phyloP scores from a whole-genome alignment of 164 flowering plant genomes.

The Paratinospora sagittata region DNA sequence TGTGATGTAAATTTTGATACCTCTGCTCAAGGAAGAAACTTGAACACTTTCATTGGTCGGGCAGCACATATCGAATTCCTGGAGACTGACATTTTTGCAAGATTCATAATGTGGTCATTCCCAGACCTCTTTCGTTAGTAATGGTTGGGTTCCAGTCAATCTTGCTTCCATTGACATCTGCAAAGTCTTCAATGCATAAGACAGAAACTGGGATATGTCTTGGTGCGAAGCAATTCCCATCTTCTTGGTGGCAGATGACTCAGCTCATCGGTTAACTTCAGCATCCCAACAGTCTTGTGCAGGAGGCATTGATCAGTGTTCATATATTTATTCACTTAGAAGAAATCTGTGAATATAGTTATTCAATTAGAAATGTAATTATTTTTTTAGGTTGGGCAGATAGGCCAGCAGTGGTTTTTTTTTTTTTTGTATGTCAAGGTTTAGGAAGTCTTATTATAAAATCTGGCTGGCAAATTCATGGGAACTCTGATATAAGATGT shows the following conservation, averaged over 20 bases:
- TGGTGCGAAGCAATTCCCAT: neutral
- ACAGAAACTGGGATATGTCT: neutral
- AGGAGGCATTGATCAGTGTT: neutral
- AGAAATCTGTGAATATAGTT: conserved; percentile 10
- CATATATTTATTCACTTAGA: neutral
- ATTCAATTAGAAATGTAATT: conserved; percentile 13
- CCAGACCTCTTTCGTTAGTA: conserved; percentile 61
- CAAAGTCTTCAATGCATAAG: neutral
- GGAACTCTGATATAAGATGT: neutral
- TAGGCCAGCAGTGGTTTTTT: neutral
- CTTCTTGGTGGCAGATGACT: neutral
- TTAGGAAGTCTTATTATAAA: neutral
- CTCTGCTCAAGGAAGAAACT: conserved; percentile 67
- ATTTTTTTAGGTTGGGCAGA: neutral
- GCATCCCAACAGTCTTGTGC: neutral
- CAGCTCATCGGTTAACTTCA: neutral
- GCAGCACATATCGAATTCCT: conserved; percentile 97
- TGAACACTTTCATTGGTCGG: conserved; percentile 82
- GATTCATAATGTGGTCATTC: conserved; percentile 94
- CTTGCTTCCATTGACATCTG: neutral
- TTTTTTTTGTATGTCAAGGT: no score
- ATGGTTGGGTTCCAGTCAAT: neutral
- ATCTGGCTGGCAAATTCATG: neutral
- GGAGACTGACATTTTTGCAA: conserved; percentile 79
- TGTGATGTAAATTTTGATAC: conserved; percentile 91